Evolutionary conservation across 805 yeast genomes (phyloP).

Genomic region (Candida ortonii): DNA sequence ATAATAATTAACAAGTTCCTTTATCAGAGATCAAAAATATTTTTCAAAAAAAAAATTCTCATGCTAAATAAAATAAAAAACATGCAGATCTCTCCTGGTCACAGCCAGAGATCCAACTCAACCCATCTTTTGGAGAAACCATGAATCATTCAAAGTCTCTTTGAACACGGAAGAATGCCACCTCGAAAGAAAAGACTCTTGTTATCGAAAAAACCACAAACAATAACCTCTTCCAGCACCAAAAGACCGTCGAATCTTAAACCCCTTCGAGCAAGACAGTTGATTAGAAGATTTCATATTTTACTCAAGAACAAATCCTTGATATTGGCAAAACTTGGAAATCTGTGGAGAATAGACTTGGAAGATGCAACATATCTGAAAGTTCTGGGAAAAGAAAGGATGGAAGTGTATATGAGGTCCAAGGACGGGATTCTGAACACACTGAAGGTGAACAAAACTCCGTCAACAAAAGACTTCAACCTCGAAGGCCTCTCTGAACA

Average conservation of each 20-base stretch:
- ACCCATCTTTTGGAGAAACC: no score
- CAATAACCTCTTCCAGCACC: constrained; percentile 27
- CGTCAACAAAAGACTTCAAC: constrained; percentile 14
- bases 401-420: constrained; percentile 9
- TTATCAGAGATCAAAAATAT: background rate
- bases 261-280: constrained; percentile 67
- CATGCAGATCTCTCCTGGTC: background rate
- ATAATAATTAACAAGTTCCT: background rate
- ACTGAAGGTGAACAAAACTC: constrained; percentile 26
- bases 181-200: constrained; percentile 20
- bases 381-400: constrained; percentile 9
- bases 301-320: constrained; percentile 54
- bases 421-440: constrained; percentile 10
- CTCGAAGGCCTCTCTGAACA: constrained; percentile 9
- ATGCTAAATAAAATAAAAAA: constrained; percentile 7
- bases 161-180: background rate
- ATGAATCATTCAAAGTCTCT: no score
- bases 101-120: background rate
- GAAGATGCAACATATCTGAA: constrained; percentile 14
- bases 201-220: constrained; percentile 30
- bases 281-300: constrained; percentile 76
- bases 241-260: constrained; percentile 48
- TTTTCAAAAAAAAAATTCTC: background rate
- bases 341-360: constrained; percentile 4
- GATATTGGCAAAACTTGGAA: constrained; percentile 29